Evolutionary conservation across 768 basidiomycete species (phyloP), one percentile per base, ranked within the genome.

Genomic region (Tricholomella constricta): DNA sequence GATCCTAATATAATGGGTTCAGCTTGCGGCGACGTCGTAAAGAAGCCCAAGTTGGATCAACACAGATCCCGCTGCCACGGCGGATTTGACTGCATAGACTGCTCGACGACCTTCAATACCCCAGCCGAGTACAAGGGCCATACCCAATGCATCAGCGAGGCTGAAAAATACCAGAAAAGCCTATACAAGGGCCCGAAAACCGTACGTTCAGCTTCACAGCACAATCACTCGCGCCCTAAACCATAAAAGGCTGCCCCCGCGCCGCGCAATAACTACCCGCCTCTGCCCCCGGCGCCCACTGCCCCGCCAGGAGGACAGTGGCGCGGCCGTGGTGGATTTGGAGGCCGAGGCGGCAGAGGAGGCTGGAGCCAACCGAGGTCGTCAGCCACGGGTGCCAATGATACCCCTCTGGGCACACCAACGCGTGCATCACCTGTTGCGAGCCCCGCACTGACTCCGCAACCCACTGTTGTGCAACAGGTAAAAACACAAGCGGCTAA

Each of bases 1-100:
- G n/a, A 31, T 54, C 31, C 37, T 42, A 14, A 49, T 58, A 38
- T 26, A 10, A 48, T 41, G 31, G 23, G 41, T 48, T 34, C 54
- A 91, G 91, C 68, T 31, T 97, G 94, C 68, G 74, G 79, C 46
- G 94, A 97, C 60, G 86, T 92, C 9, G 85, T 96, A 25, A 97
- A 93, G 70, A 97, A 97, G 64, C 94, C 94, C 11, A 94, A 94
- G 68, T 80, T 97, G 1, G 92, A 96, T 69, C 82, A 86, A 65
- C 94, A 96, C 62, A 62, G 78, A 44, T 66, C 62, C 25, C 73
- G 78, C 40, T 93, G 89, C 62, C 73, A 84, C 50, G 61, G 80
- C 2, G 81, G 86, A 6, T 89, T 91, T 60, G 89, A 89, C 62
- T 91, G 90, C 65, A 83, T 93, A 64, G 94, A 97, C 65, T 97